Percentiles rank a stretch among this genome's conserved stretches.
Evolutionary conservation across 805 yeast species (phyloP).

Genomic region (Metschnikowia kofuensis): DNA sequence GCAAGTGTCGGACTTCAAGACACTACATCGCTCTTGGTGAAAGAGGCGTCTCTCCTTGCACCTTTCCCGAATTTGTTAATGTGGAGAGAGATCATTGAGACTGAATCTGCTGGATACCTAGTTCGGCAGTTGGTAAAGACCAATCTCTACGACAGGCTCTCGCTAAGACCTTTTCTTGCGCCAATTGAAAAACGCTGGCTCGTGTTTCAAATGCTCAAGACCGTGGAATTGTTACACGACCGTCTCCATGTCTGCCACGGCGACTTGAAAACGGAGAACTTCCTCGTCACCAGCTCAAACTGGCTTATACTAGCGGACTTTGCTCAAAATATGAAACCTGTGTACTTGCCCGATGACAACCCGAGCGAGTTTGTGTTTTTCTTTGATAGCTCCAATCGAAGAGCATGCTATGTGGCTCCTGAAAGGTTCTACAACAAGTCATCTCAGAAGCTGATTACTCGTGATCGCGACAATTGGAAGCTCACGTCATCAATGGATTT

Average conservation of each 20-base stretch:
- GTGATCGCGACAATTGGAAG: conserved; percentile 4
- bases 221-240: conserved; percentile 62
- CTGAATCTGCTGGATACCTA: conserved; percentile 88
- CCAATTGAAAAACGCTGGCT: conserved; percentile 81
- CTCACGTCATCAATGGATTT: conserved; percentile 73
- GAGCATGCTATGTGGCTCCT: conserved; percentile 91
- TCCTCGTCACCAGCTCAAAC: conserved; percentile 83
- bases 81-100: conserved; percentile 72
- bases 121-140: conserved; percentile 77
- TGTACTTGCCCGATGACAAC: conserved; percentile 82
- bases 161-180: conserved; percentile 84
- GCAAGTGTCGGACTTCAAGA: conserved; percentile 26
- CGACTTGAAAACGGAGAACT: conserved; percentile 87
- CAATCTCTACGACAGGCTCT: conserved; percentile 81
- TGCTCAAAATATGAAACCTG: conserved; percentile 75
- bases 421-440: conserved; percentile 64
- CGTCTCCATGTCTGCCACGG: conserved; percentile 68
- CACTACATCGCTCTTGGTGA: conserved; percentile 27
- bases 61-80: conserved; percentile 60
- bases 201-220: conserved; percentile 71
- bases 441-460: conserved; percentile 11
- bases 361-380: conserved; percentile 90
- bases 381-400: conserved; percentile 84
- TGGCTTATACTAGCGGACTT: conserved; percentile 84
- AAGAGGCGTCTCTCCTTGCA: conserved; percentile 39